Evolutionary conservation across 768 basidiomycete genomes (phyloP).

Genomic region (Calvatia gigantea): DNA sequence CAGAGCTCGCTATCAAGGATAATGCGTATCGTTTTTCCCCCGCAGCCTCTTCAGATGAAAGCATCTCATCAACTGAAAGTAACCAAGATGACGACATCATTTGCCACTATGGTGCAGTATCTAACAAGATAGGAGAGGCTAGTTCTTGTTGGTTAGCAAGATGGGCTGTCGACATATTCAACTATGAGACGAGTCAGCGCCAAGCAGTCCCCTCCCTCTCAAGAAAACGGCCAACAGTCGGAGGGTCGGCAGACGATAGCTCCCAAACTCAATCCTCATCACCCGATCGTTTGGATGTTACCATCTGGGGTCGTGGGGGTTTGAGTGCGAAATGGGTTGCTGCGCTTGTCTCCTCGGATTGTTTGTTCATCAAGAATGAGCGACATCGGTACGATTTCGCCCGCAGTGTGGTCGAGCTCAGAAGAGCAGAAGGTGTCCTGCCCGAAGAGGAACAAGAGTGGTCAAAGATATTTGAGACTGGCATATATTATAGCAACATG

Average conservation of each 20-base stretch:
- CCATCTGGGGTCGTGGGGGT: slow-evolving; percentile 75
- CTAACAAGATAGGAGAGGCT: slow-evolving; percentile 89
- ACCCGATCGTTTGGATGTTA: slow-evolving; percentile 34
- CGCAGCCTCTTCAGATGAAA: slow-evolving; percentile 13
- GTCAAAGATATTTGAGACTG: slow-evolving; percentile 64
- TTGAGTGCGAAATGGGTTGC: slow-evolving; percentile 71
- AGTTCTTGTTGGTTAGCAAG: slow-evolving; percentile 83
- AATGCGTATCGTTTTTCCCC: slow-evolving; percentile 3
- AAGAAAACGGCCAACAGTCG: slow-evolving; percentile 20
- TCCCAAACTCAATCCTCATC: not conserved
- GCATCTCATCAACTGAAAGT: slow-evolving; percentile 13
- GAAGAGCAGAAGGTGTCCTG: slow-evolving; percentile 50
- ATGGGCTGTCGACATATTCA: slow-evolving; percentile 82
- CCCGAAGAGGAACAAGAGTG: slow-evolving; percentile 70
- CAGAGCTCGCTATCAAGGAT: slow-evolving; percentile 6
- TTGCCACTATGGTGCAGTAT: slow-evolving; percentile 83
- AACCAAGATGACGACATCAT: slow-evolving; percentile 27
- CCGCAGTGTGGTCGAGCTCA: slow-evolving; percentile 68
- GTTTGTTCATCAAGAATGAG: slow-evolving; percentile 77
- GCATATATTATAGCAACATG: slow-evolving; percentile 88
- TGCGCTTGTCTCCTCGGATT: slow-evolving; percentile 72
- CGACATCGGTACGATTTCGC: slow-evolving; percentile 80
- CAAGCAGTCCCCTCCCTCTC: slow-evolving; percentile 15
- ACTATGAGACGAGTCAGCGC: slow-evolving; percentile 45
- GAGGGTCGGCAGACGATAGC: not conserved